Evolutionary conservation across 2,329 filamentous ascomycete species (phyloP).

Genomic region (Trichoderma sp.): DNA sequence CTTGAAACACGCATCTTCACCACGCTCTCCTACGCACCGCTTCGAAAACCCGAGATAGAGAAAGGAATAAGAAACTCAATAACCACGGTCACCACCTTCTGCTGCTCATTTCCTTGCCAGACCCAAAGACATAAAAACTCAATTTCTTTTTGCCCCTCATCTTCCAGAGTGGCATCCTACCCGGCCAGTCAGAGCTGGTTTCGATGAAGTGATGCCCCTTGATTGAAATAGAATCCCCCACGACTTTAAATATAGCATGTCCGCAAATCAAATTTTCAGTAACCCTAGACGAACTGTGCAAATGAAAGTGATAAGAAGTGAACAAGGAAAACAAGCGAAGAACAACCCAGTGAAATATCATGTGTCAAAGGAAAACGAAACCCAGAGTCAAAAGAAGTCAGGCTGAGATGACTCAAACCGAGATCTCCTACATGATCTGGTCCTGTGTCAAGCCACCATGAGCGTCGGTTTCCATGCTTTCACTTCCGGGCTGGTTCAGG

Average conservation of each 20-base stretch:
- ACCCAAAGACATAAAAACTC: background rate
- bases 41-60: background rate
- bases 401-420: background rate
- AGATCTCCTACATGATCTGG: constrained; percentile 79
- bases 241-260: background rate
- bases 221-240: background rate
- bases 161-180: constrained; percentile 1
- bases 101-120: constrained; percentile 6
- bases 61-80: constrained; percentile 1
- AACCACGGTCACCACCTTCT: constrained; percentile 10
- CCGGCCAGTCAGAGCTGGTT: background rate
- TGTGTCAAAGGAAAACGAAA: background rate
- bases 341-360: background rate
- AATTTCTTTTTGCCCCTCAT: background rate
- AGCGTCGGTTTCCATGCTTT: constrained; percentile 81
- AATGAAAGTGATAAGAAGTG: constrained; percentile 5
- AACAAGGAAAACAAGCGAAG: background rate
- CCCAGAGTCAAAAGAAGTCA: background rate
- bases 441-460: constrained; percentile 83
- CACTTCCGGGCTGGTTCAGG: constrained; percentile 63
- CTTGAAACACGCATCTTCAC: constrained; percentile 9
- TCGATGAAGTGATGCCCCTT: background rate
- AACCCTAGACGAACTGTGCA: constrained; percentile 15
- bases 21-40: background rate
- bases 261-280: constrained; percentile 17